These are phyloP conservation scores for Scytalidium sp. DNA, from an alignment of 2,329 filamentous ascomycete genomes.

Conservation along the genomic window DNA sequence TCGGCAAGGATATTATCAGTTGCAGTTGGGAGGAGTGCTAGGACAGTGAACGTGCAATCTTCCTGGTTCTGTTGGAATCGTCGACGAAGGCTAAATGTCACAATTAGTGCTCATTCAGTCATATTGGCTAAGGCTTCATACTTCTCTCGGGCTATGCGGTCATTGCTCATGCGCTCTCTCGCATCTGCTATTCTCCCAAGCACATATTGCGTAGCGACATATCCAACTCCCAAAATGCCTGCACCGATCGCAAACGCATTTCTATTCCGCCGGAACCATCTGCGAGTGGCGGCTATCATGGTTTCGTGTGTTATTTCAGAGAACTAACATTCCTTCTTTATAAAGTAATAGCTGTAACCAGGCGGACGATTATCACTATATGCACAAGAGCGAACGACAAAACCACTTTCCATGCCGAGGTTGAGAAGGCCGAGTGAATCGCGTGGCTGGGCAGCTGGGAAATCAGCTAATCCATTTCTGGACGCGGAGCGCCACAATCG, in stretches of 20 bases:
- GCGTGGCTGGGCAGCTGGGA: neutral
- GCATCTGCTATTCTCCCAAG: conserved; percentile 88
- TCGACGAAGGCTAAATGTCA: conserved; percentile 68
- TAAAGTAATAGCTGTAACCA: neutral
- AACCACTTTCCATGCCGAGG: neutral
- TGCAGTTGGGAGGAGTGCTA: conserved; percentile 90
- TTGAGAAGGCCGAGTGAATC: neutral
- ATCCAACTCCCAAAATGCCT: conserved; percentile 84
- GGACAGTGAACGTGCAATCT: conserved; percentile 95
- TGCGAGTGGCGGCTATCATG: conserved; percentile 72
- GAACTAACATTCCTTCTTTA: neutral
- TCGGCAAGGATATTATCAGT: conserved; percentile 85
- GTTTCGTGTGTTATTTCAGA: conserved; percentile 13
- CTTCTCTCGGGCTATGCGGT: conserved; percentile 96
- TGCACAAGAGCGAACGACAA: too few species aligned
- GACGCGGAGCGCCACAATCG: neutral
- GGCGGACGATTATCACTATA: neutral
- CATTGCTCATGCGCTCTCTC: conserved; percentile 93
- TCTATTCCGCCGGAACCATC: conserved; percentile 90
- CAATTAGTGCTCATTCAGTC: conserved; percentile 11
- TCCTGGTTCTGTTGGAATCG: conserved; percentile 99
- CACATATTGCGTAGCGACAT: conserved; percentile 90
- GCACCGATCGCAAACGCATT: conserved; percentile 85
- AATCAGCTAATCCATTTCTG: neutral
- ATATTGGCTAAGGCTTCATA: conserved; percentile 39